Evolutionary conservation across 73 alveolate genomes (phyloP).

Genomic region (Tetrahymena malaccensis): DNA sequence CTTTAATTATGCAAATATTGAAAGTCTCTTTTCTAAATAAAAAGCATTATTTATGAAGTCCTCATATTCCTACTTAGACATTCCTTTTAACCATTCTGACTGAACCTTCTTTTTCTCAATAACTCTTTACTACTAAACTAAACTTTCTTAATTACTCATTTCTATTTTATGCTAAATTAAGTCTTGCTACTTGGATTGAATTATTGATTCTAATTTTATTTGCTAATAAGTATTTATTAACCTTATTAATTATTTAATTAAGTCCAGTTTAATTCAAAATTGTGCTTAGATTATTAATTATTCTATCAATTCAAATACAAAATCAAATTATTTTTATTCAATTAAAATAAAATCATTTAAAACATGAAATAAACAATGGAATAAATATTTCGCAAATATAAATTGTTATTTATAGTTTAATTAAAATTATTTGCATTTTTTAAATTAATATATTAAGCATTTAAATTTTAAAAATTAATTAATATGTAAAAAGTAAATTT

Average conservation of each 20-base stretch:
- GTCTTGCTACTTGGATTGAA: neutral
- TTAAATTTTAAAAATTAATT: no score
- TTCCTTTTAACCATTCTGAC: neutral
- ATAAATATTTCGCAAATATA: no score
- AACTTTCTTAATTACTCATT: neutral
- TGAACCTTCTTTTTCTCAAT: neutral
- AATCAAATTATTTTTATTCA: no score
- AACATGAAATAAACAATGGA: no score
- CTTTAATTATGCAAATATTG: neutral
- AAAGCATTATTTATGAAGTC: neutral
- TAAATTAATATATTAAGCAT: no score
- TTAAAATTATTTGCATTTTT: no score
- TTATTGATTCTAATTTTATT: neutral
- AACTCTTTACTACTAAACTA: neutral
- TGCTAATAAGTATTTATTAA: neutral
- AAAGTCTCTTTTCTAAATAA: neutral
- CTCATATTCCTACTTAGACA: neutral
- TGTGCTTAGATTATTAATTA: neutral
- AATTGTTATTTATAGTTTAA: no score
- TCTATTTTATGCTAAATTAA: neutral
- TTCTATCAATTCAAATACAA: neutral
- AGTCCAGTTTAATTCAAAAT: neutral
- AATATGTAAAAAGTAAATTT: no score
- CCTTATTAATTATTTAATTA: neutral
- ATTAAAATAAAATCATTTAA: no score